Evolutionary conservation across 495 filamentous ascomycete genomes (phyloP), one percentile per base, ranked within the genome.

Genomic region (Neurospora sp.): DNA sequence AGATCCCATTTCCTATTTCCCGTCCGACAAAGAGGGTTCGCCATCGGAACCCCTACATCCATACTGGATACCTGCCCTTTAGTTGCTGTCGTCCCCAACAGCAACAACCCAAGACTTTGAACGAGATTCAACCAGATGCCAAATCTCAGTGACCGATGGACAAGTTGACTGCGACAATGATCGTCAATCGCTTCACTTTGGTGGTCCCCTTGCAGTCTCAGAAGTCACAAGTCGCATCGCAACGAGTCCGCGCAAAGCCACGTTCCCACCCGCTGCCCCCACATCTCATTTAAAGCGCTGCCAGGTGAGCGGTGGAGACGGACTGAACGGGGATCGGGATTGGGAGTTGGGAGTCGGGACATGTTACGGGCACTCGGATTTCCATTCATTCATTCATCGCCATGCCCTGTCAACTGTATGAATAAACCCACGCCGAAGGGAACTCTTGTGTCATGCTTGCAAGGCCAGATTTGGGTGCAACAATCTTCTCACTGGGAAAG

Each of bases 221-320:
- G 7, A 61, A 31, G 53, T 61, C 53, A 22, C 48, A 59, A 31
- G 53, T 31, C 22, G 45, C 20, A 53, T 53, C 20, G 45, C 45
- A 53, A 61, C 53, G 6, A 61, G 27, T 65, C 27, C 27, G 27
- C 31, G 53, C 27, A 65, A 65, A 65, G 27, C 53, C 53, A 65
- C 53, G 53, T 65, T 65, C 53, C 53, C 53, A 65, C 53, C 53
- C 53, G 53, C 27, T 65, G 41, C 22, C 72, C 53, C 73, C 70
- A 74, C 73, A 59, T 74, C 73, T 74, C 73, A 74, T 74, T 74
- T 74, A 44, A 72, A 74, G 69, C 48, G 22, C 35, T 48, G 31
- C 31, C 31, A 35, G 31, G 31, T 35, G 40, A 72, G 53, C 73
- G 53, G 53, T 27, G 53, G 53, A 65, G 27, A 65, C 53, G 53